Percentiles rank a stretch among this genome's conserved stretches.
Evolutionary conservation across 1,284 basidiomycete genomes (phyloP).

Genomic region (Boletus hoseneyae): DNA sequence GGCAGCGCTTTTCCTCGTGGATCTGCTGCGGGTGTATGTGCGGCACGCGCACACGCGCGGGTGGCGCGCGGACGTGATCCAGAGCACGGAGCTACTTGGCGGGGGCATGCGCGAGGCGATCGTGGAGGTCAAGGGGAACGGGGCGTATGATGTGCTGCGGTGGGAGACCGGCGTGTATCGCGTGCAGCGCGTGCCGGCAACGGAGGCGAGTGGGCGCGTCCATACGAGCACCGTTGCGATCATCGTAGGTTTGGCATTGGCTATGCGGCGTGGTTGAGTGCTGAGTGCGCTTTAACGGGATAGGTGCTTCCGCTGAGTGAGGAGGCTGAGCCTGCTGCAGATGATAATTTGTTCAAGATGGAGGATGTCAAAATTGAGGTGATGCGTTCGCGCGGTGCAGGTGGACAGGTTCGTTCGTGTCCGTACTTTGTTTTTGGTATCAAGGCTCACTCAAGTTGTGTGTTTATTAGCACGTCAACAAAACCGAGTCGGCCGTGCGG

Average conservation of each 20-base stretch:
- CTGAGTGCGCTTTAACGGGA: too few relatives aligned
- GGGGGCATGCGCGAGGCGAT: constrained; percentile 83
- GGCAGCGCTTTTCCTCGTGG: constrained; percentile 77
- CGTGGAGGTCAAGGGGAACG: constrained; percentile 75
- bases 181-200: constrained; percentile 91
- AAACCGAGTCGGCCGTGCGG: constrained; percentile 98
- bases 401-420: constrained; percentile 72
- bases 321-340: constrained; percentile 44
- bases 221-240: constrained; percentile 93
- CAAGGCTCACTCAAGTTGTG: constrained; percentile 5
- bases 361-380: constrained; percentile 90
- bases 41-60: constrained; percentile 53
- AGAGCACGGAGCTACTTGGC: constrained; percentile 50
- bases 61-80: constrained; percentile 53
- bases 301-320: constrained; percentile 79
- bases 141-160: constrained; percentile 75
- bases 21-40: constrained; percentile 83
- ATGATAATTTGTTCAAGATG: constrained; percentile 68
- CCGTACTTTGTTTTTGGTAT: neutral
- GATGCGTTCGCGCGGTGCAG: constrained; percentile 93
- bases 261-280: neutral
- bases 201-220: constrained; percentile 82
- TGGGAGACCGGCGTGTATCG: constrained; percentile 97
- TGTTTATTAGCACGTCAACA: constrained; percentile 84
- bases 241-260: constrained; percentile 53